Base-by-base conservation (phyloP, 73 alveolate species). In the Paramecium sonneborni region DNA sequence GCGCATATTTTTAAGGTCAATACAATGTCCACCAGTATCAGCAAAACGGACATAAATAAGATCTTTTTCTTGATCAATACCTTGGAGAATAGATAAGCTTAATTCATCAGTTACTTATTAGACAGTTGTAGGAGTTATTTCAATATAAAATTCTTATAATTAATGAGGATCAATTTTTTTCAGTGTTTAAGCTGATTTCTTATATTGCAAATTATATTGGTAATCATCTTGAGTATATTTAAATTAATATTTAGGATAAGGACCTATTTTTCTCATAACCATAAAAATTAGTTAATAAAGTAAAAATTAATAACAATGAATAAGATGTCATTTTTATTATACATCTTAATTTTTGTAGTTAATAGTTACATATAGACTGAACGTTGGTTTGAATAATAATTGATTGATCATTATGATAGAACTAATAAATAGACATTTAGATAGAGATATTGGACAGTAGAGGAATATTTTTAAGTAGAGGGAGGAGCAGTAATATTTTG, bases 361-460 rank as follows among this genome's bases (percentile, higher is more conserved):
- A 26, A 62, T 26, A 1, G 84, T 74, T 74, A 74, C 20, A 20
- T 37, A 32, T 26, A 86, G 39, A 88, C 89, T 20, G 46, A 88
- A 28, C n/a, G 85, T 18, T 88, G 90, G 89, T 88, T 88, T 48
- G 94, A 88, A 32, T 2, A 88, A 15, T 70, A 88, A 37, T 24
- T 38, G 6, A 24, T 93, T n/a, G 90, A 94, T 76, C 97, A 94
- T 46, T 79, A 72, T 48, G 87, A 92, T 84, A 79, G 55, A 20
- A 43, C 93, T 44, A 94, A 94, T 46, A 85, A 32, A 30, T 72
- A 93, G 44, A 85, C 95, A 3, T 96, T 38, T 85, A 57, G 76
- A 43, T 87, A 94, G 74, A 92, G 98, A 93, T 94, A 94, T 90
- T 96, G 95, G 94, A 85, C 72, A 41, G 85, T 57, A 6, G 96